Base-by-base conservation (phyloP, 1,284 basidiomycete genomes). In the Papiliotrema laurentii region DNA sequence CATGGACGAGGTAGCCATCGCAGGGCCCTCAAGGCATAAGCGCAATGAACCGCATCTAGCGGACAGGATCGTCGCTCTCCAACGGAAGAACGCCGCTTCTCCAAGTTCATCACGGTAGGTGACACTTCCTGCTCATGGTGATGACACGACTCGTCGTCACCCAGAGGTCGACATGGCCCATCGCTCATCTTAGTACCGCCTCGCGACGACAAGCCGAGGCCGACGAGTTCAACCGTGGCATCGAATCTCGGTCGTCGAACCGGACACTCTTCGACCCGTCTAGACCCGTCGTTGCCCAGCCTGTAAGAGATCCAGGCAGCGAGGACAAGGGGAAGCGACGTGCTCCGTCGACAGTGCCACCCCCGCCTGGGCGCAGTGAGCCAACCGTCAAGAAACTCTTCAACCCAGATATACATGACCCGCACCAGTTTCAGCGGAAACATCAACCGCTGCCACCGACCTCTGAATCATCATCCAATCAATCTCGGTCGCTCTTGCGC, bases 341-440 rank as follows among this genome's bases (percentile, higher is more conserved):
- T 19, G 10, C 34, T 11, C 38, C 42, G 5, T 18, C 26, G 3
- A 16, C 50, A 14, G 24, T 45, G 4, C 41, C 39, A 25, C 16
- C 50, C 3, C 48, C 50, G 4, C 47, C 50, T 14, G 27, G 16
- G 27, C 22, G 36, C 10, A 31, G 39, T n/a, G 36, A 47, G 35
- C 45, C 35, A 21, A 41, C 55, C 1, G 31, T 31, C 18, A 59
- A 69, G 26, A 69, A 73, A 47, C 66, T 80, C 0, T 80, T 80
- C 50, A 78, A 80, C 51, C 78, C 78, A 1, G 56, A 74, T 13
- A 60, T 73, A 19, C 76, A 80, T 54, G 78, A 80, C 59, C 78
- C 78, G 0, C 63, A 61, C 24, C 64, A 66, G n/a, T 76, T 77
- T 51, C 51, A 52, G 19, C 43, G 46, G 33, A 34, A 24, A 24